Percentiles rank a stretch among this genome's conserved stretches.
phyloP scores from a whole-genome alignment of 2,329 filamentous ascomycete species.

The Boeremia exigua region DNA sequence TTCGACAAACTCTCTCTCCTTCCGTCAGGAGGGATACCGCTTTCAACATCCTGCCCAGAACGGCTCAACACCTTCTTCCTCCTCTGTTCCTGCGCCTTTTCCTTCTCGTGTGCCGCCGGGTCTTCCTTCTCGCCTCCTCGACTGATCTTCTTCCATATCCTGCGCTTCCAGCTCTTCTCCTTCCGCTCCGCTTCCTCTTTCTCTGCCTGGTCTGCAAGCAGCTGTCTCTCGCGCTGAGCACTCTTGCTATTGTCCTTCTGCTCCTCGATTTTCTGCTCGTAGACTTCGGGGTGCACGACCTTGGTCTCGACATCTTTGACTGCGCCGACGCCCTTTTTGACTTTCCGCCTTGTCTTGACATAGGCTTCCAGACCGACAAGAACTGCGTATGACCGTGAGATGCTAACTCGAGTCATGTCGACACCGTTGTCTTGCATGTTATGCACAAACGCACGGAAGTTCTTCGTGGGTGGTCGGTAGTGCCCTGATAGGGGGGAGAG shows the following conservation, averaged over 20 bases:
- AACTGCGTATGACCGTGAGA: constrained; percentile 82
- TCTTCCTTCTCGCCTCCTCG: constrained; percentile 24
- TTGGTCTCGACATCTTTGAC: constrained; percentile 63
- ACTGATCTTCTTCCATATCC: constrained; percentile 39
- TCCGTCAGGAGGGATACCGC: constrained; percentile 43
- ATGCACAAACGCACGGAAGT: constrained; percentile 82
- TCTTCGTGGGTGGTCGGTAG: constrained; percentile 82
- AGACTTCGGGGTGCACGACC: constrained; percentile 66
- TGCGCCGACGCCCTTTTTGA: constrained; percentile 62
- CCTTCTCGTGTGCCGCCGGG: constrained; percentile 23
- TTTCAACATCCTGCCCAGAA: constrained; percentile 45
- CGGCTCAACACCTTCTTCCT: constrained; percentile 38
- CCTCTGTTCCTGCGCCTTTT: constrained; percentile 31
- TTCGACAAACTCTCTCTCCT: constrained; percentile 28
- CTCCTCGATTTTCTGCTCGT: constrained; percentile 53
- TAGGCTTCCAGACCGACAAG: constrained; percentile 85
- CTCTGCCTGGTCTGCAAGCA: constrained; percentile 49
- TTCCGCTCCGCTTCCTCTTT: constrained; percentile 55
- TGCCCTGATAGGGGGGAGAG: constrained; percentile 75
- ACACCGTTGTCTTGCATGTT: constrained; percentile 74
- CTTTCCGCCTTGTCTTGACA: constrained; percentile 68
- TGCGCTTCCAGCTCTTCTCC: constrained; percentile 39
- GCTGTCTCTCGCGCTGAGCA: constrained; percentile 67
- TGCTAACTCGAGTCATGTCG: constrained; percentile 79
- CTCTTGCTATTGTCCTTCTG: constrained; percentile 64